Percentiles rank a stretch among this genome's conserved stretches.
phyloP scores from a whole-genome alignment of 2,329 filamentous ascomycete genomes.

The Arachnopeziza araneosa region DNA sequence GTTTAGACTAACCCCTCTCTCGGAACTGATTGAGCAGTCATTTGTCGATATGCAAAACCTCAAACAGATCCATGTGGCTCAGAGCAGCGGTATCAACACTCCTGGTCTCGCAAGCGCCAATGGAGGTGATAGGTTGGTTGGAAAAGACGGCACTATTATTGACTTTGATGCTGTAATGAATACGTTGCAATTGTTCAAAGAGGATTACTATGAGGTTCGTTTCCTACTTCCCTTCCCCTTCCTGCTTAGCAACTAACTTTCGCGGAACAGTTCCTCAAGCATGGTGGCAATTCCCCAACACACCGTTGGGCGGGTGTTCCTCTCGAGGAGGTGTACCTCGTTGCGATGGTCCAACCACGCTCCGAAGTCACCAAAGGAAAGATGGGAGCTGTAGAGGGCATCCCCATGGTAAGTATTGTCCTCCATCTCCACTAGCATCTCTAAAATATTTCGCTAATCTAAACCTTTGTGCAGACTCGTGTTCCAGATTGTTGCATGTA shows the following conservation, averaged over 20 bases:
- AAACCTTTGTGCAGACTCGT: background rate
- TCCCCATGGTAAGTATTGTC: background rate
- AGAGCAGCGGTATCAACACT: background rate
- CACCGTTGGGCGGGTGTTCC: background rate
- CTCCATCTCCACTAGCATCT: background rate
- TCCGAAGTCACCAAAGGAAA: conserved; percentile 6
- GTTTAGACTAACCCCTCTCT: conserved; percentile 8
- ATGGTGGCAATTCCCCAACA: background rate
- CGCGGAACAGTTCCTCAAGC: conserved; percentile 1
- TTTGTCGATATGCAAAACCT: conserved; percentile 4
- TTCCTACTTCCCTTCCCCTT: background rate
- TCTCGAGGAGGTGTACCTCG: conserved; percentile 14
- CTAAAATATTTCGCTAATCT: background rate
- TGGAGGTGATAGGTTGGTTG: background rate
- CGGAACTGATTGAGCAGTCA: conserved; percentile 6
- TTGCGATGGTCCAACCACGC: conserved; percentile 14
- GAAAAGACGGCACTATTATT: background rate
- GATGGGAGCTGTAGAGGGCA: background rate
- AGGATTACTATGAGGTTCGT: conserved; percentile 10
- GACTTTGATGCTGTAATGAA: conserved; percentile 14
- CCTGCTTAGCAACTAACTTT: background rate
- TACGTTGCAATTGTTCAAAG: conserved; percentile 12
- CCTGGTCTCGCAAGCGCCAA: background rate
- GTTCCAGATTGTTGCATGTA: background rate
- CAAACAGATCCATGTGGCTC: background rate